phyloP scores from a whole-genome alignment of 73 alveolate genomes.

The Paramecium tetraurelia region DNA sequence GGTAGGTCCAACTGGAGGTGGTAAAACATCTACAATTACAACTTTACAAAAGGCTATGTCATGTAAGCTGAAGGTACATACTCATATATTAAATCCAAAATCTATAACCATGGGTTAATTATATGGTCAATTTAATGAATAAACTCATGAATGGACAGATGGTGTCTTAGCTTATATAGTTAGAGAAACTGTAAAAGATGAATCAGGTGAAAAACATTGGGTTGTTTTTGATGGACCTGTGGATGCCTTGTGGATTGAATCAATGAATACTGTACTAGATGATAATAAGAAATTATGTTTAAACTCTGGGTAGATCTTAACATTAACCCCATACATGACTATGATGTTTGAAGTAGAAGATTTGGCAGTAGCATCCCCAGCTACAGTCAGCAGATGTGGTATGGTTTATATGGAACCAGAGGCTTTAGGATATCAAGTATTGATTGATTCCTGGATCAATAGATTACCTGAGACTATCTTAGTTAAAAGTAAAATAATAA shows the following conservation, averaged over 20 bases:
- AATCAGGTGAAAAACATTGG: constrained; percentile 88
- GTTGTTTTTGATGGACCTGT: constrained; percentile 99
- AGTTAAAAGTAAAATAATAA: constrained; percentile 55
- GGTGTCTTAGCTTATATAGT: constrained; percentile 96
- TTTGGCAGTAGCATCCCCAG: constrained; percentile 98
- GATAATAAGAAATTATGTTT: constrained; percentile 92
- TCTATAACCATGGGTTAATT: constrained; percentile 98
- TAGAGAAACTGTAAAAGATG: constrained; percentile 85
- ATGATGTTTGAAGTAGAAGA: constrained; percentile 96
- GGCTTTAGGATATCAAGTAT: constrained; percentile 76
- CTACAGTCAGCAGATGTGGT: constrained; percentile 99
- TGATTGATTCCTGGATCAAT: constrained; percentile 56
- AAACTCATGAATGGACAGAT: constrained; percentile 98
- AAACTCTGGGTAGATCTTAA: constrained; percentile 79
- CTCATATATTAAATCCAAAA: constrained; percentile 95
- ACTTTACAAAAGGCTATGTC: constrained; percentile 86
- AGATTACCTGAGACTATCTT: constrained; percentile 45
- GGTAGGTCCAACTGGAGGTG: constrained; percentile 99
- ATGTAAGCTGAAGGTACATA: constrained; percentile 77
- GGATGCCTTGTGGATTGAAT: constrained; percentile 96
- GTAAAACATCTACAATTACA: constrained; percentile 89
- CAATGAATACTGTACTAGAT: constrained; percentile 99
- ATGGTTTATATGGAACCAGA: constrained; percentile 99
- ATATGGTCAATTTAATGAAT: constrained; percentile 96
- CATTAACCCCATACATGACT: constrained; percentile 83